phyloP scores from a whole-genome alignment of 352 stramenopile species.

The Thalassiosira exigua region DNA sequence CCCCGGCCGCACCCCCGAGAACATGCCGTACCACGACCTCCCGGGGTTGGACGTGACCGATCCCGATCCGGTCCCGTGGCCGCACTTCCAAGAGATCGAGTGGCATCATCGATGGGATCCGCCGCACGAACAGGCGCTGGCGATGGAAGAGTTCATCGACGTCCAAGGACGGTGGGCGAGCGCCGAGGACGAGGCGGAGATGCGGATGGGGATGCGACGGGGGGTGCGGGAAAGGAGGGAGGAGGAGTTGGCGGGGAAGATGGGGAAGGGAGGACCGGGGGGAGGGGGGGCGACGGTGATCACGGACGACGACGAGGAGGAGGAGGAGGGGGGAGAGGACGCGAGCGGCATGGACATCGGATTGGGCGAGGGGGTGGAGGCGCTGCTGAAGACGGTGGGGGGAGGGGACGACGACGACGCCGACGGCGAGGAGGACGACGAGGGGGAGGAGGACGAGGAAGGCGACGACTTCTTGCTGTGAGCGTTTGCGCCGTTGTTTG shows the following conservation, averaged over 20 bases:
- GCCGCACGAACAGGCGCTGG: constrained; percentile 69
- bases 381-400: constrained; percentile 23
- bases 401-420: constrained; percentile 35
- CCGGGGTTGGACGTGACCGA: constrained; percentile 71
- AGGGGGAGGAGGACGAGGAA: constrained; percentile 55
- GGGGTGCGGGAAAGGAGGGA: constrained; percentile 68
- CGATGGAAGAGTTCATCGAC: constrained; percentile 84
- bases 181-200: constrained; percentile 78
- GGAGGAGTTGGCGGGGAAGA: constrained; percentile 61
- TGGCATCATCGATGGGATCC: constrained; percentile 83
- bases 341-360: constrained; percentile 63
- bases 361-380: constrained; percentile 70
- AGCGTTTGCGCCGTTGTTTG: no score
- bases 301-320: constrained; percentile 81
- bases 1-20: constrained; percentile 76
- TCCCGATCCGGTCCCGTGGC: constrained; percentile 81
- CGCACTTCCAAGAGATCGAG: constrained; percentile 85
- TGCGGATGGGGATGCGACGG: constrained; percentile 70
- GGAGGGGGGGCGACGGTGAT: constrained; percentile 63
- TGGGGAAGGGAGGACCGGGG: neutral
- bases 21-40: constrained; percentile 82
- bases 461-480: constrained; percentile 74
- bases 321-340: constrained; percentile 54
- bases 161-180: constrained; percentile 72
- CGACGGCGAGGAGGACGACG: constrained; percentile 49